Percentiles rank a stretch among this genome's conserved stretches.
Conservation (phyloP, 140 eudicot species). For the Anethum foeniculum region DNA sequence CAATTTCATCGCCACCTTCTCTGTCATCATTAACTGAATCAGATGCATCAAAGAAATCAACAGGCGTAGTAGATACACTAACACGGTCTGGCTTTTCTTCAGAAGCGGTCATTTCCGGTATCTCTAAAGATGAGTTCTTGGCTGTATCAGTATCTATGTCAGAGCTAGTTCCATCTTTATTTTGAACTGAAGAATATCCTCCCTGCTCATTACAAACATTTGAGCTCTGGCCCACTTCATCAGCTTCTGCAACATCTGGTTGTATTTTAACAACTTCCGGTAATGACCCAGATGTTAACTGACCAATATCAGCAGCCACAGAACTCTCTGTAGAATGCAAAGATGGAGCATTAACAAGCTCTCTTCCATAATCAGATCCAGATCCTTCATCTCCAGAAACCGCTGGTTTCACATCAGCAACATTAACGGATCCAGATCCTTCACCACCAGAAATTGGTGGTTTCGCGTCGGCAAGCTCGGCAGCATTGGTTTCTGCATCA, state of each 20-base stretch:
- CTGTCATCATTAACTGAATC: slow-evolving; percentile 15
- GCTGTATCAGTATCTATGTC: slow-evolving; percentile 19
- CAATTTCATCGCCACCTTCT: slow-evolving; percentile 32
- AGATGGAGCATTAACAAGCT: slow-evolving; percentile 28
- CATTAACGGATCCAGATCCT: slow-evolving; percentile 21
- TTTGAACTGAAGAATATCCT: slow-evolving; percentile 18
- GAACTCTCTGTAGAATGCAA: slow-evolving; percentile 19
- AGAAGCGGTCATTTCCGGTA: slow-evolving; percentile 14
- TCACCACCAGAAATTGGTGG: slow-evolving; percentile 28
- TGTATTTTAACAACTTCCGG: slow-evolving; percentile 3
- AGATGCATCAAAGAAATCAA: slow-evolving; percentile 27
- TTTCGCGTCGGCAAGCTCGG: slow-evolving; percentile 24
- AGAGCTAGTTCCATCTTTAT: slow-evolving; percentile 16
- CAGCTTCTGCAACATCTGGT: slow-evolving; percentile 33
- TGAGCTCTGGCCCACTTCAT: slow-evolving; percentile 11
- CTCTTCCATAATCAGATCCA: slow-evolving; percentile 23
- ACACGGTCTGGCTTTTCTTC: slow-evolving; percentile 25
- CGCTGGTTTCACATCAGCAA: slow-evolving; percentile 28
- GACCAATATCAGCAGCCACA: slow-evolving; percentile 22
- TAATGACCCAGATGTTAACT: slow-evolving; percentile 22
- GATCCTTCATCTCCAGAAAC: slow-evolving; percentile 28
- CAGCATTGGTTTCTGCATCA: slow-evolving; percentile 32
- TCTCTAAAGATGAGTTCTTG: slow-evolving; percentile 21
- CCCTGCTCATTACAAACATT: slow-evolving; percentile 19
- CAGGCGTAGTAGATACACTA: slow-evolving; percentile 19